Percentiles rank a stretch among this genome's conserved stretches.
phyloP scores from a whole-genome alignment of 2,329 filamentous ascomycete genomes.

The Aureobasidium melanogenum region DNA sequence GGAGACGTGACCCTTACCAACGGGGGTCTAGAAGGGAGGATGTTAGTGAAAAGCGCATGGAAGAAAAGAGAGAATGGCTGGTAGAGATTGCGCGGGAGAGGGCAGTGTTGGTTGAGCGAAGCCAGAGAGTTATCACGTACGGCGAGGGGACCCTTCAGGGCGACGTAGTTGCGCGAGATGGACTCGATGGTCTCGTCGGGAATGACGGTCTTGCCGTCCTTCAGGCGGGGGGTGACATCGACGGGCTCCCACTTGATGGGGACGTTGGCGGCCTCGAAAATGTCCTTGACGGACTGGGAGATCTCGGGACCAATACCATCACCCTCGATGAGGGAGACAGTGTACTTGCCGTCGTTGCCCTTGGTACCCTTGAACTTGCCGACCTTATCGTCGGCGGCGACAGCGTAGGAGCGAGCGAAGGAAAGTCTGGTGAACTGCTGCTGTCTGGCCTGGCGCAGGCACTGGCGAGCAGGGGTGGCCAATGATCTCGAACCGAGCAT shows the following conservation, averaged over 20 bases:
- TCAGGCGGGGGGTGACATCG: conserved; percentile 87
- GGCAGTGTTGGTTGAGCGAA: background rate
- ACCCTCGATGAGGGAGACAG: conserved; percentile 95
- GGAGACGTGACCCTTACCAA: conserved; percentile 98
- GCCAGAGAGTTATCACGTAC: conserved; percentile 44
- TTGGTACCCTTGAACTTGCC: conserved; percentile 92
- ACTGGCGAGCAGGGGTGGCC: conserved; percentile 69
- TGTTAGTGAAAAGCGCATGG: background rate
- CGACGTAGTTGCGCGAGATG: conserved; percentile 91
- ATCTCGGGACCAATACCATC: conserved; percentile 99
- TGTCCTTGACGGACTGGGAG: conserved; percentile 95
- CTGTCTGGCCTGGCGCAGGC: conserved; percentile 56
- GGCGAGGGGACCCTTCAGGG: conserved; percentile 94
- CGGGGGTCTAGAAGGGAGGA: conserved; percentile 58
- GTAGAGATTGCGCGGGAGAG: background rate
- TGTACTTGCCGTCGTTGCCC: conserved; percentile 85
- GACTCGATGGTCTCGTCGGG: conserved; percentile 87
- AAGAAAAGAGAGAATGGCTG: background rate
- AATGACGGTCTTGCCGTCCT: conserved; percentile 93
- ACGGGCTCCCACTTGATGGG: conserved; percentile 96
- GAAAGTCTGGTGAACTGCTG: conserved; percentile 33
- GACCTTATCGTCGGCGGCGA: conserved; percentile 58
- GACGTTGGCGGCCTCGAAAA: conserved; percentile 89
- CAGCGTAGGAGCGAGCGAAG: conserved; percentile 25
- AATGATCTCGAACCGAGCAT: conserved; percentile 81